These are phyloP conservation scores for Zalaria obscura DNA, from an alignment of 2,329 filamentous ascomycete species.

Conservation along the genomic window DNA sequence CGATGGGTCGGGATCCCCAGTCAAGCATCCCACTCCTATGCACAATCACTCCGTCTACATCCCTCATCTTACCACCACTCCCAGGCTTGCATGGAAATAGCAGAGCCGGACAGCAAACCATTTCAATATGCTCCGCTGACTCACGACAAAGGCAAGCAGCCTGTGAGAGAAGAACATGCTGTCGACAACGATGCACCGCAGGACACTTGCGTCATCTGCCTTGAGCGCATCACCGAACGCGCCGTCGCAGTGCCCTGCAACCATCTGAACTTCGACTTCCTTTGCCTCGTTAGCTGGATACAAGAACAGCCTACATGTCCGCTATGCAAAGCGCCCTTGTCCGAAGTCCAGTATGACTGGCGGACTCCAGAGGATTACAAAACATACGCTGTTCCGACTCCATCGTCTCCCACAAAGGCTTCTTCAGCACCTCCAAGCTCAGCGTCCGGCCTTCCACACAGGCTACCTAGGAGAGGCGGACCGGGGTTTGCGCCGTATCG, in stretches of 20 bases:
- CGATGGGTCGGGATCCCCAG: too few species aligned
- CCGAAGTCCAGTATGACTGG: slow-evolving; percentile 52
- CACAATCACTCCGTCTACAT: too few species aligned
- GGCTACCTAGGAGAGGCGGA: neutral
- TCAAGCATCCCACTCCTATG: too few species aligned
- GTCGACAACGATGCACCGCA: neutral
- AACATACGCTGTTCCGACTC: slow-evolving; percentile 37
- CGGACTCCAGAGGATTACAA: slow-evolving; percentile 38
- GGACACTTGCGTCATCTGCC: slow-evolving; percentile 71
- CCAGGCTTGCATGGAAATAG: too few species aligned
- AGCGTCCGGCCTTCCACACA: neutral
- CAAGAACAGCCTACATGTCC: slow-evolving; percentile 60
- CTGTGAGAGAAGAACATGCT: neutral
- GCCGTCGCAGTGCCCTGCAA: slow-evolving; percentile 63
- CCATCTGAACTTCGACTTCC: slow-evolving; percentile 71
- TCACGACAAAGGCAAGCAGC: slow-evolving; percentile 9
- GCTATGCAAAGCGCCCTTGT: slow-evolving; percentile 48
- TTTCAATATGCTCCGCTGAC: too few species aligned
- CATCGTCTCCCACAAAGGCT: neutral
- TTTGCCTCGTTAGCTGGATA: slow-evolving; percentile 74
- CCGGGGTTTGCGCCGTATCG: neutral
- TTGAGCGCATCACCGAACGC: slow-evolving; percentile 58
- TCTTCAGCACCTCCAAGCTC: neutral
- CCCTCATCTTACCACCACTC: too few species aligned
- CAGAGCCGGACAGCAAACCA: too few species aligned